Evolutionary conservation across 768 basidiomycete genomes (phyloP), one percentile per base, ranked within the genome.

Genomic region (Lentinula sp.): DNA sequence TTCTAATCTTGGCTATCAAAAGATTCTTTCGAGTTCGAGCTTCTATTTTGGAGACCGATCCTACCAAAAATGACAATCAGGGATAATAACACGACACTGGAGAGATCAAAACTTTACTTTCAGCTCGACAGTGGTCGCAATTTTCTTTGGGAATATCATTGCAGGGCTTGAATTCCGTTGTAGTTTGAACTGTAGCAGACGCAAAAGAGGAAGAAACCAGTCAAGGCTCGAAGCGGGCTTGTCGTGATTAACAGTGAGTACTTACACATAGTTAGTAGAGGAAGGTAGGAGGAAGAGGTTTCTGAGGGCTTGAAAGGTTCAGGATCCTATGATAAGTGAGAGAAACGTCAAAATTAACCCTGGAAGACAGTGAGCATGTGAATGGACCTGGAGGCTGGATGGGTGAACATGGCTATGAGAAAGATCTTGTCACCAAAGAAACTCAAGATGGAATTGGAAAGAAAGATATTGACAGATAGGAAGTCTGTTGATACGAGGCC

Each of bases 11-110:
- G 6, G 37, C 54, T 21, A 56, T 56, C 37, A 57, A 45, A 23
- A 57, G 15, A 11, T 59, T 59, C 42, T 18, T 59, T 21, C 57
- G 43, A 32, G 45, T 59, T 21, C 16, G 57, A 48, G 46, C 40
- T 59, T 59, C 46, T 31, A 48, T 39, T 18, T 49, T 49, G 15
- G 57, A 59, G 43, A 59, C 45, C n/a, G 57, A 59, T 37, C 31
- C 57, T 59, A 13, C 37, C 9, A 45, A 10, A 39, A 39, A 39
- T 39, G 37, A 39, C 28, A 28, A 28, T 28, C 28, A 28, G 3
- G 28, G 28, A 28, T 28, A 28, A 28, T 28, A 28, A 28, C 28
- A 28, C 28, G 3, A 3, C 28, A 28, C 28, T 28, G 3, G 28
- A 28, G 28, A 28, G 28, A 28, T 28, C 28, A 28, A 28, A 28